Conservation (phyloP, 345 rosid species). For the Boechera retrofracta region DNA sequence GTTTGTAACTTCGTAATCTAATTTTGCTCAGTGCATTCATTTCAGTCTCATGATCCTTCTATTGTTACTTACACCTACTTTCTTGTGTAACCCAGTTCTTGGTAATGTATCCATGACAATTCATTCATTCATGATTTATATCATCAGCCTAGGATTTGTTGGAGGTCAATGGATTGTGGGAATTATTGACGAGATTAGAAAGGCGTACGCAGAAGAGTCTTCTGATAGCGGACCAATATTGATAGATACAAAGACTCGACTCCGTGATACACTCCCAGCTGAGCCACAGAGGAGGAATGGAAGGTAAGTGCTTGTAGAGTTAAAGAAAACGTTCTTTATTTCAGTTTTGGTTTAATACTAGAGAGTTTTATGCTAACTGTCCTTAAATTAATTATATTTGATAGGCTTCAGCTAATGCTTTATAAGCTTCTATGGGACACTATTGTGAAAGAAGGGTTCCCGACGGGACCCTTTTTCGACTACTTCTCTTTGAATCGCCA, state of each 20-base stretch:
- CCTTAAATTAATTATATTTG: background rate
- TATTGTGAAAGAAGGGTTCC: constrained; percentile 58
- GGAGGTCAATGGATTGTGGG: constrained; percentile 77
- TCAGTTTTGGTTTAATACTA: background rate
- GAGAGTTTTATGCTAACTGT: background rate
- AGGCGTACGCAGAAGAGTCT: constrained; percentile 47
- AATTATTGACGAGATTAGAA: constrained; percentile 73
- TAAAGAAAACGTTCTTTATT: background rate
- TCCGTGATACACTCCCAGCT: constrained; percentile 61
- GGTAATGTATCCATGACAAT: background rate
- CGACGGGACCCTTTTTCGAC: constrained; percentile 52
- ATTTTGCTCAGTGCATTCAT: background rate
- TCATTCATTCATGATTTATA: constrained; percentile 10
- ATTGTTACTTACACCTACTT: background rate
- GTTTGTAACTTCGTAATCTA: background rate
- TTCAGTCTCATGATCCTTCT: constrained; percentile 1
- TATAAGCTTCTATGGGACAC: constrained; percentile 86
- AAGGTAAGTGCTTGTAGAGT: constrained; percentile 49
- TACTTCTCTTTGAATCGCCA: constrained; percentile 66
- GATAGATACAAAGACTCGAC: constrained; percentile 78
- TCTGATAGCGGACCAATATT: constrained; percentile 53
- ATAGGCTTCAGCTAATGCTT: constrained; percentile 84
- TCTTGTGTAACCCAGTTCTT: background rate
- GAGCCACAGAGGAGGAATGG: constrained; percentile 87
- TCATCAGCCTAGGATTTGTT: constrained; percentile 64